Evolutionary conservation across 2,329 filamentous ascomycete genomes (phyloP).

Genomic region (Colletotrichum tofieldiae): DNA sequence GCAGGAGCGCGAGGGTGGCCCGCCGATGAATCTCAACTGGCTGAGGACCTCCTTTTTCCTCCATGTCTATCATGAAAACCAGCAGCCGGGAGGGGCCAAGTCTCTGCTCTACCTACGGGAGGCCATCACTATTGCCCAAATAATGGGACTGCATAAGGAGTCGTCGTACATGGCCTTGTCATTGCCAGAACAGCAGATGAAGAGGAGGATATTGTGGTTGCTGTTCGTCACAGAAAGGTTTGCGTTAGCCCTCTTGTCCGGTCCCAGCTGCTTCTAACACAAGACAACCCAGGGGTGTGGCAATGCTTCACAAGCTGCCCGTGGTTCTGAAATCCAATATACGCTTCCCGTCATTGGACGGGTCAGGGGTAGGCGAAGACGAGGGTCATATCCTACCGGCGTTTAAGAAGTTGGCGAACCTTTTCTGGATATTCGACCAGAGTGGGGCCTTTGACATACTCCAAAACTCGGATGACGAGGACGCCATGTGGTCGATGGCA

Average conservation of each 20-base stretch:
- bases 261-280: background rate
- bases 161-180: slow-evolving; percentile 56
- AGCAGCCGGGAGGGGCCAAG: slow-evolving; percentile 60
- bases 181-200: slow-evolving; percentile 59
- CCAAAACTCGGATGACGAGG: slow-evolving; percentile 53
- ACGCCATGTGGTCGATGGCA: slow-evolving; percentile 50
- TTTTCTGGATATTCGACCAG: slow-evolving; percentile 67
- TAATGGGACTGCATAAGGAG: slow-evolving; percentile 63
- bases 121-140: slow-evolving; percentile 67
- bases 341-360: slow-evolving; percentile 54
- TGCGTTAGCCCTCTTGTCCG: background rate
- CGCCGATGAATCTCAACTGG: slow-evolving; percentile 55
- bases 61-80: slow-evolving; percentile 68
- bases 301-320: slow-evolving; percentile 65
- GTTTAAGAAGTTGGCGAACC: slow-evolving; percentile 64
- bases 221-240: slow-evolving; percentile 59
- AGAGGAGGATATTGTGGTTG: slow-evolving; percentile 57
- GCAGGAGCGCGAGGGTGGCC: slow-evolving; percentile 49
- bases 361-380: slow-evolving; percentile 54
- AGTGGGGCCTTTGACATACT: slow-evolving; percentile 65
- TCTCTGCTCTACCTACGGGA: slow-evolving; percentile 66
- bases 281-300: slow-evolving; percentile 57
- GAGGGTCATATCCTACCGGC: slow-evolving; percentile 62
- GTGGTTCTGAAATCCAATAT: slow-evolving; percentile 60
- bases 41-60: slow-evolving; percentile 66